Conservation (phyloP, 2,329 filamentous ascomycete genomes). For the Fusarium sp. region DNA sequence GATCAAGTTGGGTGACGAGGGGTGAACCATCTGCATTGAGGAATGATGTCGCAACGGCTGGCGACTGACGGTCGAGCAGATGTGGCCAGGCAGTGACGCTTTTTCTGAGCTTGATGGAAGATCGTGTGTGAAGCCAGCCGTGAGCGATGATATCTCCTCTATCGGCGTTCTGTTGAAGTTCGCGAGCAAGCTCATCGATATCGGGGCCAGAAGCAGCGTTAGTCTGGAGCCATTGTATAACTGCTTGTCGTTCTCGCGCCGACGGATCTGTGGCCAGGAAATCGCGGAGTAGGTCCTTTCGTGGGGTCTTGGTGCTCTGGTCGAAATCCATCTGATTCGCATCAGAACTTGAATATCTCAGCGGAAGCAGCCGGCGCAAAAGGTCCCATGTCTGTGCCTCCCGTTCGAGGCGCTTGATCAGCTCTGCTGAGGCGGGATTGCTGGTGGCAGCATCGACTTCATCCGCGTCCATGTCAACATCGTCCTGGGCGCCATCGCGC, state of each 20-base stretch:
- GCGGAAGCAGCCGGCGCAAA: constrained; percentile 77
- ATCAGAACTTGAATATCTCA: constrained; percentile 67
- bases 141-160: constrained; percentile 85
- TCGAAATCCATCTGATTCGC: constrained; percentile 46
- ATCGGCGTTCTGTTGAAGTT: constrained; percentile 81
- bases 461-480: constrained; percentile 68
- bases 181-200: constrained; percentile 80
- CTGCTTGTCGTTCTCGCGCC: constrained; percentile 81
- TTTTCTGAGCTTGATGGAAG: constrained; percentile 91
- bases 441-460: constrained; percentile 55
- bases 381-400: constrained; percentile 95
- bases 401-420: constrained; percentile 72
- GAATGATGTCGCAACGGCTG: constrained; percentile 67
- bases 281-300: constrained; percentile 67
- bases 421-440: constrained; percentile 41
- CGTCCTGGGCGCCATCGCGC: constrained; percentile 53
- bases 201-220: constrained; percentile 78
- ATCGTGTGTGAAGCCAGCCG: constrained; percentile 92
- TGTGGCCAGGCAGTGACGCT: constrained; percentile 76
- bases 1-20: constrained; percentile 89
- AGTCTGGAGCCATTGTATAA: constrained; percentile 88
- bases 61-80: constrained; percentile 71
- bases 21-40: constrained; percentile 70
- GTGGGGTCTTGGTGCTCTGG: constrained; percentile 29
- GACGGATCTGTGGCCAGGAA: constrained; percentile 80